Base-by-base conservation (phyloP, 2,329 filamentous ascomycete species). In the Pseudogymnoascus sp. region DNA sequence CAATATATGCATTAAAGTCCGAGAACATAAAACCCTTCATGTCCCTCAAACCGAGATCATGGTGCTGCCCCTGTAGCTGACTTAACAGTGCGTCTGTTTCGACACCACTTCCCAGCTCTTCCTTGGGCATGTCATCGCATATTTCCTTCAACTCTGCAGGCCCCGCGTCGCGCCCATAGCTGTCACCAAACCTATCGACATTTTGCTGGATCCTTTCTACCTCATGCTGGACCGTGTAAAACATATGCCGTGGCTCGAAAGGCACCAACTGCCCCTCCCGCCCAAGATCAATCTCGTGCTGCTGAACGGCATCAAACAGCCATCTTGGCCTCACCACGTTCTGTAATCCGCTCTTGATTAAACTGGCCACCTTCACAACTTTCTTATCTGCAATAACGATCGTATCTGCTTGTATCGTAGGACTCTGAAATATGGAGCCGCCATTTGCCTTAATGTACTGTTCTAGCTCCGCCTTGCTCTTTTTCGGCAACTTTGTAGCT, bases 361-460 rank as follows among this genome's bases (percentile, higher is more conserved):
- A 76, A 8, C 90, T 92, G 1, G 90, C 90, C 1, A 93, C 92
- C 71, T 93, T 93, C 68, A 97, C 87, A 0, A 85, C 82, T 46
- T 81, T 89, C 73, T 91, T 89, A 67, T 97, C 93, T 0, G 89
- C 91, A 9, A 97, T 78, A 60, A 93, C 80, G 37, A 95, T 79
- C 66, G 89, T 91, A 49, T 80, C 77, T 0, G 83, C 77, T 2
- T 79, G 81, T 1, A 84, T 82, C 3, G 79, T 83, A 5, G 91
- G 84, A 9, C 87, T 87, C 72, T 97, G 92, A 6, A 88, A 88
- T 34, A 97, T 81, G 8, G 77, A 84, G 5, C 92, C 95, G 3
- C 93, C 93, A 65, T 97, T 86, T 4, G 87, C 83, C 74, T 95
- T 96, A 69, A 97, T 83, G 1, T 96, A 75, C 7, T 84, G 79